Percentiles rank a stretch among this genome's conserved stretches.
phyloP scores from a whole-genome alignment of 768 basidiomycete genomes.

The Cystofilobasidium bisporidii region DNA sequence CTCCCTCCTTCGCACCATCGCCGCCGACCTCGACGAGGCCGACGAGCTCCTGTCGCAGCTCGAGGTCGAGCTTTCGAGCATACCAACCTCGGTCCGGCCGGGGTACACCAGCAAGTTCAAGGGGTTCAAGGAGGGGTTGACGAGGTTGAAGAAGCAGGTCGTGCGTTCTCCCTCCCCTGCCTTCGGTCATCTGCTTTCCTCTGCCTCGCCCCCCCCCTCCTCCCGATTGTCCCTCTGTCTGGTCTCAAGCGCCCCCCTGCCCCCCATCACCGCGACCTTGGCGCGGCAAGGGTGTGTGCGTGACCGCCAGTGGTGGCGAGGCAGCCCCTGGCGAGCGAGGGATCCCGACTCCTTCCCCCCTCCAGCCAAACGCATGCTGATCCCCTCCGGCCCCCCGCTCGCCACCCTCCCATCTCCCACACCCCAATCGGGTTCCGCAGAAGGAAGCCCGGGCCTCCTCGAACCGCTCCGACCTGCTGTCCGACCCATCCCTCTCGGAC shows the following conservation, averaged over 20 bases:
- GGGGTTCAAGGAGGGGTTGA: conserved; percentile 62
- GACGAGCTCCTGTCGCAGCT: conserved; percentile 99
- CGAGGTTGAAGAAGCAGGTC: conserved; percentile 63
- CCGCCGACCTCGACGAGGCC: conserved; percentile 95
- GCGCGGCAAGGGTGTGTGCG: no score
- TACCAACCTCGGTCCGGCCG: conserved; percentile 71
- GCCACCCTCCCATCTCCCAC: neutral
- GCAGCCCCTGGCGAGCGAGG: no score
- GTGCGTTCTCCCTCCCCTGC: conserved; percentile 37
- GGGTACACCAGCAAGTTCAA: conserved; percentile 68
- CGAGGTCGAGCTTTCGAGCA: conserved; percentile 95
- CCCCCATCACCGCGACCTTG: no score
- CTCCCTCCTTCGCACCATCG: conserved; percentile 66
- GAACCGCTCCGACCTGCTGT: conserved; percentile 69
- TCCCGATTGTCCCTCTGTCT: neutral
- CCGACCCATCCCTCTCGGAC: conserved; percentile 48
- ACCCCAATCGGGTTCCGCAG: conserved; percentile 32
- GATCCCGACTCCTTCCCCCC: no score
- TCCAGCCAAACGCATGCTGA: neutral
- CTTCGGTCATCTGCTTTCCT: no score
- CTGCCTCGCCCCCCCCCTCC: neutral
- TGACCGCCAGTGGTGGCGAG: no score
- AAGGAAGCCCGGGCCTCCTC: conserved; percentile 60
- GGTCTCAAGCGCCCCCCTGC: no score
- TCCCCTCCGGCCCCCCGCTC: neutral